Base-by-base conservation (phyloP, 345 rosid genomes). In the Hypericum androsaemum region DNA sequence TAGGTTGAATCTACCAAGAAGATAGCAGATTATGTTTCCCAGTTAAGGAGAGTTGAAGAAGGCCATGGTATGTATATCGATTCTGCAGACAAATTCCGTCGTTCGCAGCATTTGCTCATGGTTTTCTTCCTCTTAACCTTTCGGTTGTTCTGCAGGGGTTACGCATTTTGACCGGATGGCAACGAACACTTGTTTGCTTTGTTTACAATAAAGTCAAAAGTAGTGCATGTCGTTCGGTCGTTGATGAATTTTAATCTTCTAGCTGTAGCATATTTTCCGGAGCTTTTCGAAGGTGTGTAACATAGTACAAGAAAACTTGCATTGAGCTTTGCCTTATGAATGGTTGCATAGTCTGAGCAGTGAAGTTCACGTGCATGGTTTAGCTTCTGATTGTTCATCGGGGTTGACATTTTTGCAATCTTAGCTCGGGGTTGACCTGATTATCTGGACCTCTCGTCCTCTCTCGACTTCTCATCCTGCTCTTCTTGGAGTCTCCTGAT, bases 101-200 rank as follows among this genome's bases (percentile, higher is more conserved):
- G 8, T 8, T 13, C 39, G 37, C 37, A 55, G 9, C 36, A 22
- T 12, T 22, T 16, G 7, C 0, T 0, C 36, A 37, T 8, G 69
- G 54, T 22, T 22, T 22, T 10, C 40, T 14, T 45, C 43, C 15
- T 36, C 39, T 43, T 3, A 1, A 11, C 8, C 7, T 55, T 12
- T 39, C 45, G 52, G 3, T 64, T 46, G 10, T 22, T 49, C 39
- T 62, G 65, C 81, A 88, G 96, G 96, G 8, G 90, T 79, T 9
- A 84, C 95, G 96, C 90, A 88, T 74, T 88, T 84, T 28, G 88
- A 88, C 69, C 96, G 84, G 66, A 79, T 44, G 43, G 12, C 41
- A 37, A 52, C 32, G 5, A 39, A 5, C 32, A 22, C 32, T 45
- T 22, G 50, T 44, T 43, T n/a, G n/a, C 3, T 41, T 35, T 35